These are phyloP conservation scores for Aspergillus neoniger DNA, from an alignment of 2,329 filamentous ascomycete genomes.

Conservation along the genomic window DNA sequence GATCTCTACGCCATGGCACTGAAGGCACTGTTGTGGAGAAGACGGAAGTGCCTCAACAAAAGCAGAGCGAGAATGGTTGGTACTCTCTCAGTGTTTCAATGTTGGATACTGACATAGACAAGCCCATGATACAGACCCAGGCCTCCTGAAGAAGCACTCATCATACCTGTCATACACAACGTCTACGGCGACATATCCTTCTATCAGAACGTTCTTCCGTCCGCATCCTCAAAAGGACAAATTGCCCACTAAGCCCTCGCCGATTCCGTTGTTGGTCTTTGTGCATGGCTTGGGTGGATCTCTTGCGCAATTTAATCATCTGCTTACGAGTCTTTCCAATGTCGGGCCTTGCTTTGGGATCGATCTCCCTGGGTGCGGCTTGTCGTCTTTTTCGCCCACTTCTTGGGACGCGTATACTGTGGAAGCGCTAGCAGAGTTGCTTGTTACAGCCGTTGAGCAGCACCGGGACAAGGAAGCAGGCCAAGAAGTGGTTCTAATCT, in stretches of 20 bases:
- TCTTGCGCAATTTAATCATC: slow-evolving; percentile 78
- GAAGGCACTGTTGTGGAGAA: slow-evolving; percentile 24
- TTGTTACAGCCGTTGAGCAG: slow-evolving; percentile 72
- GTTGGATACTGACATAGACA: slow-evolving; percentile 15
- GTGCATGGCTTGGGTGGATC: slow-evolving; percentile 93
- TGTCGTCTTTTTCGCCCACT: slow-evolving; percentile 71
- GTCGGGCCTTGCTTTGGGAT: slow-evolving; percentile 82
- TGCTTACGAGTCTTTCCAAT: slow-evolving; percentile 79
- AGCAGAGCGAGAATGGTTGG: slow-evolving; percentile 35
- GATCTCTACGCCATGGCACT: slow-evolving; percentile 33
- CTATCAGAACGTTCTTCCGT: slow-evolving; percentile 79
- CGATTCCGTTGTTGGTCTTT: slow-evolving; percentile 83
- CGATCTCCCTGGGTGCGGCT: slow-evolving; percentile 86
- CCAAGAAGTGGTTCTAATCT: slow-evolving; percentile 77
- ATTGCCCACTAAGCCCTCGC: slow-evolving; percentile 70
- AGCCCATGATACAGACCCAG: slow-evolving; percentile 64
- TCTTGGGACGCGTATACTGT: slow-evolving; percentile 78
- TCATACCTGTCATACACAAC: slow-evolving; percentile 73
- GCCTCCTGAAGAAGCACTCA: slow-evolving; percentile 77
- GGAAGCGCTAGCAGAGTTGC: slow-evolving; percentile 71
- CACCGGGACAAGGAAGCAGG: slow-evolving; percentile 65
- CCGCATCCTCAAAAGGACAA: slow-evolving; percentile 80
- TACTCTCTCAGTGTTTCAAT: background rate
- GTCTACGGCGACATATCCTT: slow-evolving; percentile 67
- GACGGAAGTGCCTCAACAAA: slow-evolving; percentile 26